Conservation (phyloP, 2,329 filamentous ascomycete species). For the Aspergillus bombycis region DNA sequence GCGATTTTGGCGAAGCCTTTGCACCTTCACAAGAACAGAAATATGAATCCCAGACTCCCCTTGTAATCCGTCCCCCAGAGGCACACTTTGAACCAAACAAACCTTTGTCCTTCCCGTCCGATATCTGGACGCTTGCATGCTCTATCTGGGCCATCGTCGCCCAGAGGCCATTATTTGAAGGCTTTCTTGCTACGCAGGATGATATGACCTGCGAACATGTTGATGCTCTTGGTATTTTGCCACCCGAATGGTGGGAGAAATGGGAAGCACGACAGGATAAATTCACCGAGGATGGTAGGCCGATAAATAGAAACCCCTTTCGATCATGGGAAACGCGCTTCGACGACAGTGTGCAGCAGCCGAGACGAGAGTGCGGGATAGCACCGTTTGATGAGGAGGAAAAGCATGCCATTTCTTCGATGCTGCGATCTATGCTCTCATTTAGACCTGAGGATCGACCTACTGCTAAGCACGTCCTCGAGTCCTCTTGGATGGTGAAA, state of each 20-base stretch:
- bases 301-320: not conserved
- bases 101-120: constrained; percentile 39
- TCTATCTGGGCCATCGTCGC: constrained; percentile 42
- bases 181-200: constrained; percentile 30
- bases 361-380: constrained; percentile 27
- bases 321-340: constrained; percentile 26
- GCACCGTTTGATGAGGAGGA: constrained; percentile 25
- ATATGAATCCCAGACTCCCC: constrained; percentile 35
- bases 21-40: constrained; percentile 24
- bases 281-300: constrained; percentile 31
- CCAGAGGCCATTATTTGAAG: constrained; percentile 33
- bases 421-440: constrained; percentile 32
- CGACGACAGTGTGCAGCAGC: constrained; percentile 32
- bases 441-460: constrained; percentile 30
- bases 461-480: constrained; percentile 28
- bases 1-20: constrained; percentile 46
- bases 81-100: constrained; percentile 37
- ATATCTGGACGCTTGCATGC: constrained; percentile 47
- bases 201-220: constrained; percentile 37
- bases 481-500: constrained; percentile 35
- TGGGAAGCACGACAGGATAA: constrained; percentile 28
- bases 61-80: constrained; percentile 39
- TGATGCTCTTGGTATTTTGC: constrained; percentile 36
- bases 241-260: constrained; percentile 31
- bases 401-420: constrained; percentile 28